Evolutionary conservation across 305 asterid species (phyloP).

Genomic region (Striga hermonthica): DNA sequence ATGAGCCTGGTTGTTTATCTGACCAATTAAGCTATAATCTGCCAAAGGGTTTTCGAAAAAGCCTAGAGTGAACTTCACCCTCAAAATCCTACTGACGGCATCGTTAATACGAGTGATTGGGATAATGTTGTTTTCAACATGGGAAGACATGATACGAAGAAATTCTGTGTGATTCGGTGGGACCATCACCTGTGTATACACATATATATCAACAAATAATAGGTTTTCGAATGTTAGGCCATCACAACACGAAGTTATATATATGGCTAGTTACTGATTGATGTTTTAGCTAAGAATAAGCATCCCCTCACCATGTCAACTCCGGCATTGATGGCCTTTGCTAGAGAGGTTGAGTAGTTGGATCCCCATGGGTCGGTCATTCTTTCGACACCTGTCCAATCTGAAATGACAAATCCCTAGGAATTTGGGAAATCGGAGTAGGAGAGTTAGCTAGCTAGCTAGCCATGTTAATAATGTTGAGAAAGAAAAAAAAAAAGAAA

Average conservation of each 20-base stretch:
- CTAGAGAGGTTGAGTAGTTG: constrained; percentile 36
- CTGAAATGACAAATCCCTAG: constrained; percentile 49
- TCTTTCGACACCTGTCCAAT: constrained; percentile 43
- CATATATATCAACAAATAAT: neutral
- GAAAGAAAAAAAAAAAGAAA: neutral
- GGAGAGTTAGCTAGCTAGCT: neutral
- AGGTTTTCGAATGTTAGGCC: too few species aligned
- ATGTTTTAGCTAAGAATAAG: too few species aligned
- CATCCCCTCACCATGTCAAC: constrained; percentile 37
- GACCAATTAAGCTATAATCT: constrained; percentile 30
- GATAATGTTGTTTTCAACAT: constrained; percentile 31
- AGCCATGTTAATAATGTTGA: neutral
- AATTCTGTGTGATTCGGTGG: constrained; percentile 38
- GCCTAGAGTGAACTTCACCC: constrained; percentile 36
- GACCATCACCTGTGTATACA: constrained; percentile 31
- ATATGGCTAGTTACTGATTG: too few species aligned
- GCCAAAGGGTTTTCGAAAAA: constrained; percentile 38
- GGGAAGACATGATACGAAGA: constrained; percentile 24
- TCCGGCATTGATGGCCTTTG: constrained; percentile 32
- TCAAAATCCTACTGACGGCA: constrained; percentile 36
- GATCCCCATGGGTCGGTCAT: constrained; percentile 33
- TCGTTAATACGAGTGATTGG: constrained; percentile 34
- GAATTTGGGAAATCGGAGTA: too few species aligned
- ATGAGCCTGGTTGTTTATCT: constrained; percentile 29
- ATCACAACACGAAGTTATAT: too few species aligned